Percentiles rank a stretch among this genome's conserved stretches.
Conservation (phyloP, 345 rosid species). For the Citrus mangshanensis region DNA sequence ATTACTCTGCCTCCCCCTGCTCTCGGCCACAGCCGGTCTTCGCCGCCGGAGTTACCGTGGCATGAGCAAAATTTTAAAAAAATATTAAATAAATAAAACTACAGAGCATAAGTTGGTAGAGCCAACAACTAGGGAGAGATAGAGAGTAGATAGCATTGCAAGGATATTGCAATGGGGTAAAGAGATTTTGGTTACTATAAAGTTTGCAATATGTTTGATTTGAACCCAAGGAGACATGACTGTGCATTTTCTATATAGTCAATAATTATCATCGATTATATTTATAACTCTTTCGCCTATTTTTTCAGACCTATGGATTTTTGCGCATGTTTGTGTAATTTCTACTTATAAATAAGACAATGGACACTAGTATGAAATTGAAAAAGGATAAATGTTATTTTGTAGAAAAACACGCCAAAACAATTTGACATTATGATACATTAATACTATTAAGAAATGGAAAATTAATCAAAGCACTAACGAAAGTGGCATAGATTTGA, state of each 20-base stretch:
- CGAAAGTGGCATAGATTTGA: neutral
- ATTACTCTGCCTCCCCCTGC: slow-evolving; percentile 23
- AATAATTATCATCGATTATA: neutral
- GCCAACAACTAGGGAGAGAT: neutral
- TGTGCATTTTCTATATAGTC: neutral
- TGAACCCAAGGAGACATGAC: neutral
- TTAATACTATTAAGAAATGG: neutral
- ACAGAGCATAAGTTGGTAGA: neutral
- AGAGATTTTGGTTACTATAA: neutral
- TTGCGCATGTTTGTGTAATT: no score
- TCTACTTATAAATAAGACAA: no score
- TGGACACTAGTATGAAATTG: no score
- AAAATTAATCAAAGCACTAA: neutral
- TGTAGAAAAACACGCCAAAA: neutral
- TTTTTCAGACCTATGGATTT: no score
- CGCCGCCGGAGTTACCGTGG: slow-evolving; percentile 20
- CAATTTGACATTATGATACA: neutral
- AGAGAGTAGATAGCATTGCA: neutral
- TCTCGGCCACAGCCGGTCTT: slow-evolving; percentile 13
- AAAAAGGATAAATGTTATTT: no score
- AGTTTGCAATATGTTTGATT: slow-evolving; percentile 2
- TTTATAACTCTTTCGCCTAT: neutral
- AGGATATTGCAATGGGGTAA: neutral
- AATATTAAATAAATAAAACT: neutral
- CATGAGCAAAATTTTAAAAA: neutral